Conservation (phyloP, 169 alveolate species). For the Plasmodium gaboni region DNA sequence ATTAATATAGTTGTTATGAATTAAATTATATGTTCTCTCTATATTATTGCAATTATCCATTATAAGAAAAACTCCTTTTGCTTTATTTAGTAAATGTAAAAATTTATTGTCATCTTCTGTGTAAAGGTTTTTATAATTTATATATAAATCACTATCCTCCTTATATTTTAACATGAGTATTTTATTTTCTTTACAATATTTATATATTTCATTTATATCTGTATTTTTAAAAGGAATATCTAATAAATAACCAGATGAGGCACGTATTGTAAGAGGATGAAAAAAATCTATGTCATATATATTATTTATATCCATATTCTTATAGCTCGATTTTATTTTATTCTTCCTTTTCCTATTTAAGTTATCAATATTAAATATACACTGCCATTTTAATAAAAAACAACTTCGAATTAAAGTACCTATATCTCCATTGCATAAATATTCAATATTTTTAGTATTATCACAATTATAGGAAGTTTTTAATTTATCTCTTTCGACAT, state of each 20-base stretch:
- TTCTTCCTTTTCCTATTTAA: conserved; percentile 3
- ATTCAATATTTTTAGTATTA: background rate
- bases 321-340: background rate
- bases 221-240: conserved; percentile 61
- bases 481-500: background rate
- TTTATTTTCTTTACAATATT: conserved; percentile 56
- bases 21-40: conserved; percentile 29
- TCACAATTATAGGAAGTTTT: background rate
- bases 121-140: conserved; percentile 16
- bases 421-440: conserved; percentile 69
- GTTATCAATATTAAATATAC: conserved; percentile 39
- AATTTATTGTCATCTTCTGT: conserved; percentile 25
- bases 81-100: conserved; percentile 38
- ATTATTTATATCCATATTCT: conserved; percentile 20
- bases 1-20: conserved; percentile 15
- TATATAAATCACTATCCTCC: conserved; percentile 16
- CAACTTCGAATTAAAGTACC: conserved; percentile 71
- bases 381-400: conserved; percentile 69
- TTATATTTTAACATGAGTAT: conserved; percentile 48
- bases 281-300: conserved; percentile 57
- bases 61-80: conserved; percentile 74
- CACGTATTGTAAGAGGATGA: conserved; percentile 66
- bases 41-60: conserved; percentile 67
- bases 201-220: conserved; percentile 24
- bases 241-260: conserved; percentile 52